Base-by-base conservation (phyloP, 208 protist genomes). In the Borovskyia barvae region DNA sequence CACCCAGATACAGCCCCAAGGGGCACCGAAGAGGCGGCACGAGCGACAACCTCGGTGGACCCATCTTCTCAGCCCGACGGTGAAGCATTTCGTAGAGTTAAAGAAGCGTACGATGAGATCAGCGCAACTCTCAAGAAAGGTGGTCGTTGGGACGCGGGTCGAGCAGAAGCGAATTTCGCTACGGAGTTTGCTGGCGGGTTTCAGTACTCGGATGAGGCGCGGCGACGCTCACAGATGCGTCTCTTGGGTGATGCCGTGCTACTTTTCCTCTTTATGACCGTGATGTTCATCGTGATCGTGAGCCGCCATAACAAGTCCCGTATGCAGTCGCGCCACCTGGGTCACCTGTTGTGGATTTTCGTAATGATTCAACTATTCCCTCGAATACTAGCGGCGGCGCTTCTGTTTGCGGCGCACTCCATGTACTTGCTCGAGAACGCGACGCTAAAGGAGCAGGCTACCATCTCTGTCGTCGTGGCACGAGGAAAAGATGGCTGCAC, bases 291-390 rank as follows among this genome's bases (percentile, higher is more conserved):
- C 46, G 66, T 77, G 24, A 25, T 93, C 22, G 71, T 90, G 2
- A 66, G 71, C 3, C 53, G 59, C 11, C 78, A 88, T 57, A 90
- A 88, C 68, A 77, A 77, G 51, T 59, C 71, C 14, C 71, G 80
- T 29, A 59, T 90, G 35, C 30, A 74, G 5, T 73, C 68, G 15
- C 65, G 73, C 19, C 74, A 90, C 53, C 56, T 90, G 37, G 58
- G 46, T 49, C 55, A 86, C 39, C 64, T 86, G 1, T 11, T 90
- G 2, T 48, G 64, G 49, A 87, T 93, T 40, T 89, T 88, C 67
- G 76, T 88, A 20, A 70, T 76, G 30, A 81, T 90, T 50, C 77
- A 93, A 50, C 40, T 90, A 12, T 87, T 90, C 60, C 82, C 83
- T 2, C 76, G 81, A 3, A 56, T 91, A 37, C 61, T 94, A n/a